Conservation (phyloP, 2,329 filamentous ascomycete species). For the Cladosporium austrohemisphaericum region DNA sequence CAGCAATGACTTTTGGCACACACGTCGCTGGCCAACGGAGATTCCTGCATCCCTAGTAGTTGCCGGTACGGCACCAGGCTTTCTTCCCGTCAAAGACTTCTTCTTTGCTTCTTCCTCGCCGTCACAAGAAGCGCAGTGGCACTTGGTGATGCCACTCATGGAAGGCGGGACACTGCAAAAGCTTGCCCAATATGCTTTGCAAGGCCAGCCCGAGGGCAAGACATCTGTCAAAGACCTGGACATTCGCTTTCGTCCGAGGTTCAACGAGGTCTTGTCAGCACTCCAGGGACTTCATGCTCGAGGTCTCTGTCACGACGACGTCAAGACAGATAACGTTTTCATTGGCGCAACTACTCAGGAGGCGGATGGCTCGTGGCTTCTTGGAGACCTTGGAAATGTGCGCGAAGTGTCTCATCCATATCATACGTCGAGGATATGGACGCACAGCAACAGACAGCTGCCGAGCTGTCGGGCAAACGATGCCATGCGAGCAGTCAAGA, state of each 20-base stretch:
- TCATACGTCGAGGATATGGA: not conserved
- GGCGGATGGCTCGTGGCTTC: slow-evolving; percentile 25
- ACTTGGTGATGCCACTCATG: slow-evolving; percentile 2
- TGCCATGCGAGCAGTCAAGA: not conserved
- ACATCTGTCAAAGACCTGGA: slow-evolving; percentile 23
- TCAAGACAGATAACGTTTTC: slow-evolving; percentile 37
- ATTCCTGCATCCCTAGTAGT: slow-evolving; percentile 2
- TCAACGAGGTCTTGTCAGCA: slow-evolving; percentile 27
- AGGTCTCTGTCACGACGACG: slow-evolving; percentile 37
- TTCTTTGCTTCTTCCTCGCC: not conserved
- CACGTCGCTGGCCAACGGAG: slow-evolving; percentile 4
- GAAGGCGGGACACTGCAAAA: not conserved
- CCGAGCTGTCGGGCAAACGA: slow-evolving; percentile 5
- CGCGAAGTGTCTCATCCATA: slow-evolving; percentile 30
- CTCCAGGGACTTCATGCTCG: slow-evolving; percentile 28
- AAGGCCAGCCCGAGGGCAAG: not conserved
- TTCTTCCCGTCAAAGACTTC: not conserved
- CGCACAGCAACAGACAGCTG: not conserved
- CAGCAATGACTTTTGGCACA: too few species aligned
- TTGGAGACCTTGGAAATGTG: slow-evolving; percentile 37
- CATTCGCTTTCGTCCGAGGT: slow-evolving; percentile 27
- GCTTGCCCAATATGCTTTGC: not conserved
- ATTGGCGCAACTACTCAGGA: slow-evolving; percentile 19
- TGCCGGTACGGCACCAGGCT: not conserved
- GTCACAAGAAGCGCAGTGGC: not conserved